These are phyloP conservation scores for Raffaelea deltoideospora DNA, from an alignment of 2,329 filamentous ascomycete species.

Conservation along the genomic window DNA sequence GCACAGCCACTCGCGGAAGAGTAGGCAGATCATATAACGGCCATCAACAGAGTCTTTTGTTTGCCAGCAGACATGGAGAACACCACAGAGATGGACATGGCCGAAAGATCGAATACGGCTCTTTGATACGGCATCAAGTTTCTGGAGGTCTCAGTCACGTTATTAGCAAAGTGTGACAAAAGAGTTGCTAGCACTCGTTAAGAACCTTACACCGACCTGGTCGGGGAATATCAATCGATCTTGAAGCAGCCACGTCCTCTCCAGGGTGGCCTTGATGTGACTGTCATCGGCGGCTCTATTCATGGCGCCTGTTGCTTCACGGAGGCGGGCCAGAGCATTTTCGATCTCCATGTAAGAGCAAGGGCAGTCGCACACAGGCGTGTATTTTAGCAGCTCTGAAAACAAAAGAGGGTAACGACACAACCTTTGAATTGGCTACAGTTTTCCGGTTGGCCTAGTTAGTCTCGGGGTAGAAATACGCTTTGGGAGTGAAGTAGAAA, in stretches of 20 bases:
- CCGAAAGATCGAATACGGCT: slow-evolving; percentile 67
- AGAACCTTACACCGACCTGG: slow-evolving; percentile 31
- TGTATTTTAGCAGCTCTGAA: slow-evolving; percentile 66
- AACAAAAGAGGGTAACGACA: slow-evolving; percentile 86
- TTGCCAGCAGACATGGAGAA: slow-evolving; percentile 72
- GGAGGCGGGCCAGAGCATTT: slow-evolving; percentile 53
- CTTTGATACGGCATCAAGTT: slow-evolving; percentile 35
- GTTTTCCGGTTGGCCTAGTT: too few species aligned
- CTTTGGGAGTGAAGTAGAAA: too few species aligned
- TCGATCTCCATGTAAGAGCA: slow-evolving; percentile 69
- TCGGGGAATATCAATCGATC: slow-evolving; percentile 63
- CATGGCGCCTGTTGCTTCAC: slow-evolving; percentile 62
- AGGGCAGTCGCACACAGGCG: slow-evolving; percentile 73
- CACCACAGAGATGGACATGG: slow-evolving; percentile 66
- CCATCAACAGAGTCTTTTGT: slow-evolving; percentile 52
- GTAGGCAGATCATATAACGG: slow-evolving; percentile 67
- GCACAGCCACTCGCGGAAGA: slow-evolving; percentile 71
- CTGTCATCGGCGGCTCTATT: slow-evolving; percentile 73
- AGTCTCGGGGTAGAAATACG: too few species aligned
- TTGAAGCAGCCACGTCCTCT: slow-evolving; percentile 75
- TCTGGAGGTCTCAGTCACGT: slow-evolving; percentile 19
- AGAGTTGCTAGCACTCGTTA: neutral
- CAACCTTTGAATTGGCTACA: slow-evolving; percentile 75
- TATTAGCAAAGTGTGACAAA: neutral
- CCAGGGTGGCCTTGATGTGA: slow-evolving; percentile 51